A percentile compares a stretch with the other conserved stretches of the same genome.
Conservation (phyloP, 805 yeast genomes). For the Wickerhamiella hasegawae region DNA sequence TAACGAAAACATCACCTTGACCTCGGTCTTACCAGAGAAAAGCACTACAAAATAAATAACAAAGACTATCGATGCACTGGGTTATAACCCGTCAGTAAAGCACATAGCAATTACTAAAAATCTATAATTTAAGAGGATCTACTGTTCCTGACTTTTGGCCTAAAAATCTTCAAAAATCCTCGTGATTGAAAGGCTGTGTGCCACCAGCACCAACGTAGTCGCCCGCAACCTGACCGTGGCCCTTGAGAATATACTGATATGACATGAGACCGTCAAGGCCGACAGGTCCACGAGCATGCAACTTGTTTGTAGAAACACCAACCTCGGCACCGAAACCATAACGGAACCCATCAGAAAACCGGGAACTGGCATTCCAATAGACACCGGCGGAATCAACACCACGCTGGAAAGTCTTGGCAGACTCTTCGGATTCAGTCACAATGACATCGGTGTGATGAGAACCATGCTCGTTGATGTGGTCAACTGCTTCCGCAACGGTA, state of each 20-base stretch:
- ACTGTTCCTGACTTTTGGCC: too few relatives aligned
- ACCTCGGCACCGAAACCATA: constrained; percentile 99
- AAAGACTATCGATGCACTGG: too few relatives aligned
- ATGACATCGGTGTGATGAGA: constrained; percentile 95
- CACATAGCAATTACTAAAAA: too few relatives aligned
- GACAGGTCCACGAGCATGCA: constrained; percentile 97
- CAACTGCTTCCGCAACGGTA: constrained; percentile 54
- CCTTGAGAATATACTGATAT: constrained; percentile 85
- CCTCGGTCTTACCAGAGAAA: too few relatives aligned
- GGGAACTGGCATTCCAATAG: constrained; percentile 92
- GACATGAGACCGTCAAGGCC: constrained; percentile 94
- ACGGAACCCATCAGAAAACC: constrained; percentile 97
- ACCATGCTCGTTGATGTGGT: constrained; percentile 78
- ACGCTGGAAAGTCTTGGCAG: constrained; percentile 63
- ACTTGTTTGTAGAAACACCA: constrained; percentile 91
- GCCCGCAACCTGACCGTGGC: constrained; percentile 83
- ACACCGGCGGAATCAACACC: constrained; percentile 93
- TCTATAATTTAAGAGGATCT: too few relatives aligned
- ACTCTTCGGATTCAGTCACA: constrained; percentile 53
- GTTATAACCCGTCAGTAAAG: too few relatives aligned
- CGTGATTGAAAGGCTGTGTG: constrained; percentile 53
- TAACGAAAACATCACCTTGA: constrained; percentile 24
- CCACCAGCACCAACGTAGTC: constrained; percentile 95
- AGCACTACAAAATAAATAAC: too few relatives aligned
- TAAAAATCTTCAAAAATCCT: too few relatives aligned